Base-by-base conservation (phyloP, 345 rosid species). In the Hypericum androsaemum region DNA sequence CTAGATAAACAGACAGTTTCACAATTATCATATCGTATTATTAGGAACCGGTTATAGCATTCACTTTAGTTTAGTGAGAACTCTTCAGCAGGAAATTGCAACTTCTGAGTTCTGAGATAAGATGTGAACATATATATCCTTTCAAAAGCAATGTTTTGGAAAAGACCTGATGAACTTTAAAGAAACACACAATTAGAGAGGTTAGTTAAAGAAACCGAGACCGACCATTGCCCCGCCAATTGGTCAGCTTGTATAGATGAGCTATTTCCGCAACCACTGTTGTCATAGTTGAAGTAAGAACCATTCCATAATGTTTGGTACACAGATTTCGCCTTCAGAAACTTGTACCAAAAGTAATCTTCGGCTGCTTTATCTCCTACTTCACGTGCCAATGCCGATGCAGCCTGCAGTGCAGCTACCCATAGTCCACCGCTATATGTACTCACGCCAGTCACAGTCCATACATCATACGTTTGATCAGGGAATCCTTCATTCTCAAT, bases 401-500 rank as follows among this genome's bases (percentile, higher is more conserved):
- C 81, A 64, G 98, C 98, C 71, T 90, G 96, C 57, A 90, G 60
- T 17, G 98, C 95, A 11, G 96, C 98, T 12, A 81, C 77, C 98
- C 98, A 90, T 55, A 90, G 69, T 41, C 98, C 96, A 40, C 98
- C 98, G 64, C 82, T 61, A 37, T 87, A 90, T 10, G 96, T 94
- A 56, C 95, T 90, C 42, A 87, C 76, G 14, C 96, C 96, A 48
- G 81, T 71, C 8, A 81, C 94, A 5, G 94, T 82, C 98, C 98
- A 87, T 13, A 86, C 79, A 62, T 90, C 98, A 42, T 90, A 90
- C 50, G 98, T 90, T 71, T 84, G 96, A 67, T 90, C 98, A 11
- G 98, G 98, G 57, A 90, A 90, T 10, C 92, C 96, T 2, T 90
- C 98, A 54, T 90, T 90, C 60, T 90, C 95, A 53, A 90, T 87